phyloP scores from a whole-genome alignment of 345 rosid genomes.

The Citrus australasica region DNA sequence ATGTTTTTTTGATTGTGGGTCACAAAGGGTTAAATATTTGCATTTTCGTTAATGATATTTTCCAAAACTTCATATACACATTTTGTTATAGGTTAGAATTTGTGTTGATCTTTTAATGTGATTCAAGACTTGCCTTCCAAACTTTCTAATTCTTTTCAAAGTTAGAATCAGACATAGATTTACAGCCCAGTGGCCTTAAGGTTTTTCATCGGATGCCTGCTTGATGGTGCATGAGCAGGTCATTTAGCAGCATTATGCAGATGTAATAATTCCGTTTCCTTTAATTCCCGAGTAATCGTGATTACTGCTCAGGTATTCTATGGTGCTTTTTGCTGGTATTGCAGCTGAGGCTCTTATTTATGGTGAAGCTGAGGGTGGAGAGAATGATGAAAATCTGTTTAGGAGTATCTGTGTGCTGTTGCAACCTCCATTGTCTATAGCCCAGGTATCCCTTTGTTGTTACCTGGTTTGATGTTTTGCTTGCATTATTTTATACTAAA shows the following conservation, averaged over 20 bases:
- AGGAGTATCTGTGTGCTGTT: slow-evolving; percentile 80
- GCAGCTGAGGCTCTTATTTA: slow-evolving; percentile 94
- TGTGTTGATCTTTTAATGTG: neutral
- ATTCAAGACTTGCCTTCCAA: neutral
- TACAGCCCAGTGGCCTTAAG: neutral
- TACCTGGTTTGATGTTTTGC: slow-evolving; percentile 2
- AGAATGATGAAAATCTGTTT: slow-evolving; percentile 91
- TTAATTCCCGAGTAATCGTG: neutral
- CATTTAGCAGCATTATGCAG: neutral
- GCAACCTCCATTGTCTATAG: slow-evolving; percentile 75
- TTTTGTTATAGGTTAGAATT: neutral
- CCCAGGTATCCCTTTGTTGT: slow-evolving; percentile 46
- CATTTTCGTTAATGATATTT: neutral
- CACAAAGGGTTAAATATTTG: neutral
- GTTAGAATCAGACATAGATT: neutral
- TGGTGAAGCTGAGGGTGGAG: slow-evolving; percentile 96
- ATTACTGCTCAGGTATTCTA: slow-evolving; percentile 61
- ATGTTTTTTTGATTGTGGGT: neutral
- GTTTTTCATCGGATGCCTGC: neutral
- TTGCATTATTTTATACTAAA: neutral
- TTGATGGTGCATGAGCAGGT: neutral
- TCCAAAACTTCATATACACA: neutral
- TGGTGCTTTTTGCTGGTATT: slow-evolving; percentile 96
- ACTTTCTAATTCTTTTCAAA: neutral
- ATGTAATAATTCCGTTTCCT: neutral